A percentile compares a stretch with the other conserved stretches of the same genome.
Conservation (phyloP, 2,329 filamentous ascomycete genomes). For the Neopestalotiopsis sp. region DNA sequence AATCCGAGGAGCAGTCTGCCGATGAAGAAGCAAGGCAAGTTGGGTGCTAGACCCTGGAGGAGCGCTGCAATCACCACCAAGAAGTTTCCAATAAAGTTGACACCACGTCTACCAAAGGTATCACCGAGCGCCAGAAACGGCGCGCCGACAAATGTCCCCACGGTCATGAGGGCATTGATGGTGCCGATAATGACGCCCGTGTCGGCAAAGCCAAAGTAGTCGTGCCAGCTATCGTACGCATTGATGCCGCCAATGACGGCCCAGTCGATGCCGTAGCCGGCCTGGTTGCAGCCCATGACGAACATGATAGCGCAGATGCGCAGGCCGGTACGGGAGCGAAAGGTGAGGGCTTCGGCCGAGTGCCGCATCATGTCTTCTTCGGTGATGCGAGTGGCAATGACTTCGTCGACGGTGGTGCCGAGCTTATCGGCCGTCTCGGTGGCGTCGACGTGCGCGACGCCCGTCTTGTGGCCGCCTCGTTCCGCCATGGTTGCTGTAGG, state of each 20-base stretch:
- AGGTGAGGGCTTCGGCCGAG: conserved; percentile 45
- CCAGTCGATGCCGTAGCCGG: conserved; percentile 55
- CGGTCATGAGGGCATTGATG: conserved; percentile 53
- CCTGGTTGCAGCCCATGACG: conserved; percentile 53
- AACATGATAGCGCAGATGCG: conserved; percentile 48
- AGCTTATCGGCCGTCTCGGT: conserved; percentile 37
- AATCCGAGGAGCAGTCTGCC: conserved; percentile 16
- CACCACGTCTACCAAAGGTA: conserved; percentile 55
- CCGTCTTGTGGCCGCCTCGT: conserved; percentile 13
- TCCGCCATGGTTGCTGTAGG: conserved; percentile 10
- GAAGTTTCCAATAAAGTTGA: conserved; percentile 51
- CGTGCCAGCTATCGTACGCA: conserved; percentile 46
- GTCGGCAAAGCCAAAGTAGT: conserved; percentile 48
- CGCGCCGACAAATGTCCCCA: conserved; percentile 52
- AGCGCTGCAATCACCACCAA: conserved; percentile 51
- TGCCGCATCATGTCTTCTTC: conserved; percentile 51
- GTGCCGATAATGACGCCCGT: conserved; percentile 46
- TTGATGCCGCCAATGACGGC: conserved; percentile 54
- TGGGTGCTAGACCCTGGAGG: conserved; percentile 37
- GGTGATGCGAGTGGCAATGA: conserved; percentile 49
- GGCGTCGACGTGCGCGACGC: conserved; percentile 26
- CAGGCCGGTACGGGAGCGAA: conserved; percentile 47
- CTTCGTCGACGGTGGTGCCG: conserved; percentile 47
- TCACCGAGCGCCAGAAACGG: conserved; percentile 57
- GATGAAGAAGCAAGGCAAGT: conserved; percentile 21